Conservation (phyloP, 371 early-diverging fungal species). For the Mucor saturninus region DNA sequence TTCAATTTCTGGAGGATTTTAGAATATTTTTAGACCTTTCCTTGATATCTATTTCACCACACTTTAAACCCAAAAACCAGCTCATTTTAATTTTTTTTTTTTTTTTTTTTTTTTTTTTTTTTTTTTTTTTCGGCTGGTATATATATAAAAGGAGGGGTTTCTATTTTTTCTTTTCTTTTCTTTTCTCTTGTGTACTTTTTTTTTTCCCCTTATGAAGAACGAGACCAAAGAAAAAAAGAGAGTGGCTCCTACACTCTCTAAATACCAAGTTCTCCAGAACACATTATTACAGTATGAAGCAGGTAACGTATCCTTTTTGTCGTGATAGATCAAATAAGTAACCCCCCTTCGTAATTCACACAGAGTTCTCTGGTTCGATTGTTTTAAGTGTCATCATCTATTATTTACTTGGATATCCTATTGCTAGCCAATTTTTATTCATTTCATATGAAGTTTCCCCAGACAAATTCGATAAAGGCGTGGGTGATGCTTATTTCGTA, state of each 20-base stretch:
- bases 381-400: slow-evolving; percentile 9
- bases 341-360: not conserved
- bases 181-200: not conserved
- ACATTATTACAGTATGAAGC: slow-evolving; percentile 11
- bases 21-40: too few species aligned
- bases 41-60: too few species aligned
- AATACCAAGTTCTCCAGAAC: not conserved
- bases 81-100: not conserved
- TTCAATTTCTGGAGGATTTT: too few species aligned
- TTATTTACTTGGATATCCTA: slow-evolving; percentile 13
- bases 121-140: not conserved
- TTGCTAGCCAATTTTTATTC: slow-evolving; percentile 21
- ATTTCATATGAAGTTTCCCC: slow-evolving; percentile 19
- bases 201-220: not conserved
- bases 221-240: not conserved
- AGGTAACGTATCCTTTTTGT: slow-evolving; percentile 1
- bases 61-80: too few species aligned
- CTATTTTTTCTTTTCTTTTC: not conserved
- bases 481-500: slow-evolving; percentile 56
- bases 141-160: not conserved
- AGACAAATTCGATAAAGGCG: slow-evolving; percentile 36
- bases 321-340: not conserved
- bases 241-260: not conserved
- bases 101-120: not conserved
- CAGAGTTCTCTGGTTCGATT: slow-evolving; percentile 22